Percentiles rank a stretch among this genome's conserved stretches.
Conservation (phyloP, 176 grass and related monocot species). For the Lolium multiflorum region DNA sequence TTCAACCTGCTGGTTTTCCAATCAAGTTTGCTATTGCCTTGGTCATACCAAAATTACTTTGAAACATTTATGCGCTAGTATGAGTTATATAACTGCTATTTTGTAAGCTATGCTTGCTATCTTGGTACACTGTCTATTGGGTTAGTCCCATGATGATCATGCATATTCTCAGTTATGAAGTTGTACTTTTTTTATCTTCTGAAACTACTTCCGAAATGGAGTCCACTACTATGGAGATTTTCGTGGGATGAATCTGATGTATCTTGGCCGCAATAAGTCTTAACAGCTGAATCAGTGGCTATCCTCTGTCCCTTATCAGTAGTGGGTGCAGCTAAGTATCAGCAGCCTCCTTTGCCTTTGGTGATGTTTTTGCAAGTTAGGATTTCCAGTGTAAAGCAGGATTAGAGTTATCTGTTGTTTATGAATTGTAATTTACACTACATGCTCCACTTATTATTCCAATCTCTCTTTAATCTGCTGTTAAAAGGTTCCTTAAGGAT, state of each 20-base stretch:
- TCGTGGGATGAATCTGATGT: not conserved
- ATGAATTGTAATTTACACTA: no score
- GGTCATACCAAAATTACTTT: not conserved
- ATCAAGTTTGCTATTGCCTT: not conserved
- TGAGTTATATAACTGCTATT: not conserved
- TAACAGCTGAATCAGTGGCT: not conserved
- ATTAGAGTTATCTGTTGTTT: no score
- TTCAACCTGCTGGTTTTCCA: not conserved
- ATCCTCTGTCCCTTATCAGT: not conserved
- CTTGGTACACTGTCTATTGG: not conserved
- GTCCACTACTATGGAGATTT: not conserved
- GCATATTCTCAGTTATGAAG: slow-evolving; percentile 1
- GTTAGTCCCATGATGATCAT: not conserved
- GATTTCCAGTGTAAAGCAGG: not conserved
- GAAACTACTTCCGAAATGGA: not conserved
- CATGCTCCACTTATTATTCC: not conserved
- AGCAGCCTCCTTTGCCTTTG: not conserved
- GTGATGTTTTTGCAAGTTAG: not conserved
- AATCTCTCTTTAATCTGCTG: not conserved
- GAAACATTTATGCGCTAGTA: not conserved
- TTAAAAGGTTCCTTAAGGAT: not conserved
- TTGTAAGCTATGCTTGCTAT: not conserved
- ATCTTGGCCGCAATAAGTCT: not conserved
- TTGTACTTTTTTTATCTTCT: not conserved
- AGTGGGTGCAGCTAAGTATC: not conserved